Conservation (phyloP, 139 green algal species). For the Monoraphidium neglectum region DNA sequence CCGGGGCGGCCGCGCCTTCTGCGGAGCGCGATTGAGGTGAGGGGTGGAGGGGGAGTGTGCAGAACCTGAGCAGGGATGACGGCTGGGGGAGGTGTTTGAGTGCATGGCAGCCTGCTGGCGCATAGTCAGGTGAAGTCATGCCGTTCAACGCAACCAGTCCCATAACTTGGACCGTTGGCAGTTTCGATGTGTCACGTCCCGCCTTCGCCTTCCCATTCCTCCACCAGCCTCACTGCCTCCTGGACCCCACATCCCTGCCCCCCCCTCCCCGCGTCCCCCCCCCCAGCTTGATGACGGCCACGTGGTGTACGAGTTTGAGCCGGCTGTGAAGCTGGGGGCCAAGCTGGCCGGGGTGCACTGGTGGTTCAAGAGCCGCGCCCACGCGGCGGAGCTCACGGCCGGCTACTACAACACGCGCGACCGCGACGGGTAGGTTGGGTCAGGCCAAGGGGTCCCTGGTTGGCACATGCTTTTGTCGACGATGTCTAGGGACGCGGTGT, state of each 20-base stretch:
- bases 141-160: no score
- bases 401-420: conserved; percentile 98
- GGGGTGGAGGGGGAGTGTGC: neutral
- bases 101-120: no score
- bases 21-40: conserved; percentile 36
- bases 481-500: conserved; percentile 18
- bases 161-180: no score
- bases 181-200: no score
- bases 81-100: no score
- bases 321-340: conserved; percentile 70
- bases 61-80: no score
- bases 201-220: neutral
- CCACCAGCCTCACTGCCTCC: neutral
- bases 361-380: conserved; percentile 95
- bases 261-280: neutral
- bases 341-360: conserved; percentile 98
- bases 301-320: conserved; percentile 72
- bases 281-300: conserved; percentile 39
- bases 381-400: conserved; percentile 97
- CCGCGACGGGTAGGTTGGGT: conserved; percentile 71
- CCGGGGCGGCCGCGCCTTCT: conserved; percentile 64
- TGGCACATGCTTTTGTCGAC: conserved; percentile 76
- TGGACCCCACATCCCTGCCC: no score
- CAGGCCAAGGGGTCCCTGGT: no score
- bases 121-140: no score